These are phyloP conservation scores for Trapa incisa DNA, from an alignment of 345 rosid genomes.

Conservation along the genomic window DNA sequence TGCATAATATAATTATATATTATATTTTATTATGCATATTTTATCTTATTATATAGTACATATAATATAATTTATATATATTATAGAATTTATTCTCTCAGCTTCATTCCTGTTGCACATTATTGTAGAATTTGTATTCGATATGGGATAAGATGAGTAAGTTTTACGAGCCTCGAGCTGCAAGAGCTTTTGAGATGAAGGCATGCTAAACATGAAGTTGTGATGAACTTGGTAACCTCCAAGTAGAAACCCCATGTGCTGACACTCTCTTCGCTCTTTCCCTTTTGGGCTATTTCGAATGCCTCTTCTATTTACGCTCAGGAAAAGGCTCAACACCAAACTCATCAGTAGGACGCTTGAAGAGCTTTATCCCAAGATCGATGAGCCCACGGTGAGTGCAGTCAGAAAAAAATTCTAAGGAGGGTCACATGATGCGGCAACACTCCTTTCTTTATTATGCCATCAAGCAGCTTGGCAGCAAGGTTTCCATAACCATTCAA, in stretches of 20 bases:
- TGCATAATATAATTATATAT: too few relatives aligned
- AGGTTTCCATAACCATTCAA: constrained; percentile 22
- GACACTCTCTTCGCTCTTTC: neutral
- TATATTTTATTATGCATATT: too few relatives aligned
- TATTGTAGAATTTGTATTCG: constrained; percentile 7
- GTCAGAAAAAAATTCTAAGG: constrained; percentile 10
- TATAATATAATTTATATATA: too few relatives aligned
- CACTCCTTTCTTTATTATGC: constrained; percentile 15
- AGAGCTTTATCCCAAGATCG: constrained; percentile 8
- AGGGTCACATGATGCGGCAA: constrained; percentile 16
- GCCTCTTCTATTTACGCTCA: constrained; percentile 15
- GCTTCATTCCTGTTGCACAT: constrained; percentile 14
- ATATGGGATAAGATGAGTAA: constrained; percentile 3
- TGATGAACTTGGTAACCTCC: constrained; percentile 12
- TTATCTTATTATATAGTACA: too few relatives aligned
- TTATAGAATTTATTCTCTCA: neutral
- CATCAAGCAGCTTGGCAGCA: constrained; percentile 22
- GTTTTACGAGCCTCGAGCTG: constrained; percentile 12
- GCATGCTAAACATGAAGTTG: constrained; percentile 5
- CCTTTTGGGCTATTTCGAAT: constrained; percentile 5
- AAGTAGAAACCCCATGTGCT: constrained; percentile 13
- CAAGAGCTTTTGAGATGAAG: constrained; percentile 11
- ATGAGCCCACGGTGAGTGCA: constrained; percentile 13
- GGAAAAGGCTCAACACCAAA: constrained; percentile 6
- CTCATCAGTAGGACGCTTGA: constrained; percentile 7